Conservation (phyloP, 176 grass and related monocot species). For the Urochloa ruziziensis region DNA sequence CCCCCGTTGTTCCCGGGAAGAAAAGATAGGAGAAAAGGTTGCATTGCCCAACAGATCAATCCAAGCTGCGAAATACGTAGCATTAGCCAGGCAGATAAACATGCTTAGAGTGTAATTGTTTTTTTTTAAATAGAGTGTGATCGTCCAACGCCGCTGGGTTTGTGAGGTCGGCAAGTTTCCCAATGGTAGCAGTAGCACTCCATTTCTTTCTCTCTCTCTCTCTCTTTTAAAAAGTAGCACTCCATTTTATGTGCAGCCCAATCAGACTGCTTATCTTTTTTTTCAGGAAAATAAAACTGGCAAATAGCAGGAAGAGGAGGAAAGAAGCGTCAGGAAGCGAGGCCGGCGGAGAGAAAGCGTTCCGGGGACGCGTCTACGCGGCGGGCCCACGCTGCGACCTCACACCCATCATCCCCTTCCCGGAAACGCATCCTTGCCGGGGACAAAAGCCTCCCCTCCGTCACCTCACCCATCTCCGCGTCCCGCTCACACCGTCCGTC, state of each 20-base stretch:
- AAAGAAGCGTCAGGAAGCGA: background rate
- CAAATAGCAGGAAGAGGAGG: background rate
- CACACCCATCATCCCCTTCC: background rate
- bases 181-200: too few relatives aligned
- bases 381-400: slow-evolving; percentile 30
- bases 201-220: too few relatives aligned
- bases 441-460: slow-evolving; percentile 3
- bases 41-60: background rate
- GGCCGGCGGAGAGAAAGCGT: background rate
- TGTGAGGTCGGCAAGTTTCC: background rate
- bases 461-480: slow-evolving; percentile 1
- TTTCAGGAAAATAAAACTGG: background rate
- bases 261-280: background rate
- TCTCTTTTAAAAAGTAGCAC: background rate
- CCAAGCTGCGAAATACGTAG: background rate
- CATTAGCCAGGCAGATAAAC: background rate
- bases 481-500: slow-evolving; percentile 11
- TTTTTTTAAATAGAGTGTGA: too few relatives aligned
- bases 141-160: background rate
- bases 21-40: background rate
- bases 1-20: background rate
- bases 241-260: background rate
- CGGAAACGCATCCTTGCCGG: slow-evolving; percentile 44
- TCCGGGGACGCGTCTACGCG: slow-evolving; percentile 5
- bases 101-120: background rate